Evolutionary conservation across 176 grass and related monocot species (phyloP).

Genomic region (Oryza brachyantha): DNA sequence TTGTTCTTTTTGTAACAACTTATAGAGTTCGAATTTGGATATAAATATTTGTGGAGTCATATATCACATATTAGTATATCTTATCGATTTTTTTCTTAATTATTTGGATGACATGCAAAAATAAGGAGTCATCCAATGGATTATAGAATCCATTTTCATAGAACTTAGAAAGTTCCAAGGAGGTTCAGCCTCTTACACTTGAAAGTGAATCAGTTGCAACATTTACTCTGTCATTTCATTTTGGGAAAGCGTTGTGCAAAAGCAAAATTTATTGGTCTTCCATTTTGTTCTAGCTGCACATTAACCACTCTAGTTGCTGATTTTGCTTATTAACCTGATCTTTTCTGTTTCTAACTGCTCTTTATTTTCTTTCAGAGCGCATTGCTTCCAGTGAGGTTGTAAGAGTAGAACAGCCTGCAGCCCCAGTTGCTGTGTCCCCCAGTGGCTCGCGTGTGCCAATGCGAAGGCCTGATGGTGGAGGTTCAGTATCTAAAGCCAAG

Average conservation of each 20-base stretch:
- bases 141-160: too few relatives aligned
- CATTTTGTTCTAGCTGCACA: not conserved
- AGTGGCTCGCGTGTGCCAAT: conserved; percentile 34
- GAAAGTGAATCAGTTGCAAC: not conserved
- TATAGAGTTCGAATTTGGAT: too few relatives aligned
- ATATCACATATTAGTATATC: too few relatives aligned
- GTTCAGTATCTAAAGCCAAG: conserved; percentile 3
- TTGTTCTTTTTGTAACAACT: too few relatives aligned
- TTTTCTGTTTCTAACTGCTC: conserved; percentile 14
- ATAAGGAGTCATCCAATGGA: too few relatives aligned
- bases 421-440: conserved; percentile 10
- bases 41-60: too few relatives aligned
- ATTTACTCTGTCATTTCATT: not conserved
- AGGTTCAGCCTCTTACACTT: not conserved
- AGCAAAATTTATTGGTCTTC: not conserved
- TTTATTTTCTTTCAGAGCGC: conserved; percentile 24
- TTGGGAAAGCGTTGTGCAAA: not conserved
- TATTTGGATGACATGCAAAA: too few relatives aligned
- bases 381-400: conserved; percentile 17
- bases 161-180: not conserved
- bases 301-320: not conserved
- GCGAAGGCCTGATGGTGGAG: conserved; percentile 47
- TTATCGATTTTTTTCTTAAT: too few relatives aligned
- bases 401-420: not conserved
- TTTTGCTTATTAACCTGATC: not conserved